Evolutionary conservation across 345 rosid species (phyloP).

Genomic region (Arabis alpina): DNA sequence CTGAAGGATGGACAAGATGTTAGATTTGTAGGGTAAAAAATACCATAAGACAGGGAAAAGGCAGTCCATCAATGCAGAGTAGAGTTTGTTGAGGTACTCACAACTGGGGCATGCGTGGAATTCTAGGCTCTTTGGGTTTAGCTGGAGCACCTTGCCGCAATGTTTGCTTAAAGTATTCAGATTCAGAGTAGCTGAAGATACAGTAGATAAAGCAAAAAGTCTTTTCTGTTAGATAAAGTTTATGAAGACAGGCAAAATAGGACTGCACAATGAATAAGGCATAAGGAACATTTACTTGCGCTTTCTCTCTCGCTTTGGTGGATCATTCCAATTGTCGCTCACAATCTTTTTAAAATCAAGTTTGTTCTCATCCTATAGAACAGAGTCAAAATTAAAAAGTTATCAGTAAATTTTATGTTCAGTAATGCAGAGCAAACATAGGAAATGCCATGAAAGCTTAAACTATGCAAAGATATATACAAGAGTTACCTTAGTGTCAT

Average conservation of each 20-base stretch:
- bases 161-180: conserved; percentile 95
- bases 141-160: conserved; percentile 94
- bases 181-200: conserved; percentile 80
- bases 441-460: conserved; percentile 21
- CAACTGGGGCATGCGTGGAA: conserved; percentile 99
- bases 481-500: conserved; percentile 69
- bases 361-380: conserved; percentile 78
- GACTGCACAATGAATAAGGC: conserved; percentile 21
- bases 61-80: conserved; percentile 12
- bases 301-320: conserved; percentile 97
- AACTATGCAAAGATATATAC: conserved; percentile 11
- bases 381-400: background rate
- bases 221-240: conserved; percentile 6
- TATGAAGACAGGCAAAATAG: conserved; percentile 14
- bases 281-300: conserved; percentile 71
- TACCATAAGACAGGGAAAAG: conserved; percentile 7
- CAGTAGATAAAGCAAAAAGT: conserved; percentile 16
- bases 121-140: conserved; percentile 95
- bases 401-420: background rate
- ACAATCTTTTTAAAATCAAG: conserved; percentile 93
- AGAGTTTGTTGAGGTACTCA: conserved; percentile 44
- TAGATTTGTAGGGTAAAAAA: conserved; percentile 12
- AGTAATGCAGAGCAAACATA: conserved; percentile 18
- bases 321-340: conserved; percentile 97
- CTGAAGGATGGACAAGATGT: conserved; percentile 47